phyloP scores from a whole-genome alignment of 208 protist genomes.

The Trypanosoma vivax region DNA sequence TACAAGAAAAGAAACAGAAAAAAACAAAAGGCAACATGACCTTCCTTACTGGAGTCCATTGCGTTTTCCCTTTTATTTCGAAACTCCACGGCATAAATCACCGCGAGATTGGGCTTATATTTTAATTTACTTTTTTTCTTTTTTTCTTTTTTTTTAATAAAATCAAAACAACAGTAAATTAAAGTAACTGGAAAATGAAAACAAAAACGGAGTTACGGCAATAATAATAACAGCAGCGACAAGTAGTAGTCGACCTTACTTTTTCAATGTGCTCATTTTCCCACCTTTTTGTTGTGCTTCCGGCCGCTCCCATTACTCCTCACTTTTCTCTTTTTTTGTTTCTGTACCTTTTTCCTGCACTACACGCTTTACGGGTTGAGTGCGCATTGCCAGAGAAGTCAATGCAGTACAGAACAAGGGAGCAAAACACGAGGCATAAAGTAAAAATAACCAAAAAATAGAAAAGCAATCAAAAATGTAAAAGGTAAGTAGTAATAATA shows the following conservation, averaged over 20 bases:
- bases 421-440: background rate
- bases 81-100: no score
- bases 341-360: background rate
- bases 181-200: background rate
- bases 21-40: background rate
- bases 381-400: no score
- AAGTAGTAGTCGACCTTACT: background rate
- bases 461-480: background rate
- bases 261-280: no score
- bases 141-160: no score
- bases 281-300: no score
- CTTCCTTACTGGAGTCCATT: no score
- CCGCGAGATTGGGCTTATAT: no score
- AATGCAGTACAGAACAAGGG: background rate
- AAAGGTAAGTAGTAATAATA: background rate
- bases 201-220: background rate
- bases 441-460: background rate
- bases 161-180: background rate
- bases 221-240: background rate
- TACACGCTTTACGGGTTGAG: no score
- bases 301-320: background rate
- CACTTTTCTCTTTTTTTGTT: background rate
- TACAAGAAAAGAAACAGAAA: conserved; percentile 1
- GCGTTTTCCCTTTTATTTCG: background rate
- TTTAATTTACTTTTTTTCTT: no score